Evolutionary conservation across 495 filamentous ascomycete species (phyloP), one percentile per base, ranked within the genome.

Genomic region (Coniosporium apollinis): DNA sequence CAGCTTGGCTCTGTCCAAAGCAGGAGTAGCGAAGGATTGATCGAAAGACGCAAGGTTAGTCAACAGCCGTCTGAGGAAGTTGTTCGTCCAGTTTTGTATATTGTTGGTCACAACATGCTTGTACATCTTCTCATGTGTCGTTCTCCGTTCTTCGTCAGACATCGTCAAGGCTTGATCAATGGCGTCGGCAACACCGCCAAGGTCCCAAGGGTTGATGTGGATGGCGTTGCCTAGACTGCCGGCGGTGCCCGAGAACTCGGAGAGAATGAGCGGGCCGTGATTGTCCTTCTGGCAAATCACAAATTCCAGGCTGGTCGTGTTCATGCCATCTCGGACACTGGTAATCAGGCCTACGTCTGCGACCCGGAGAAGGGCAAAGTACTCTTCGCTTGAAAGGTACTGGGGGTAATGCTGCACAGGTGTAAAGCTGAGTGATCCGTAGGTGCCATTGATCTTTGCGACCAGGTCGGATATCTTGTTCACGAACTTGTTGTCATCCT

Each of bases 201-300:
- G 62, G 45, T 93, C 82, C 79, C 85, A 93, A 2, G 86, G 86
- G 56, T 94, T 94, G 56, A 94, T 89, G 49, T 91, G 82, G 39
- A 93, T 79, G 16, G 86, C 86, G 48, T 75, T 76, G 33, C 67
- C 71, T 20, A 94, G 69, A 14, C 75, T 85, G 22, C 83, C 82
- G 28, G 86, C 85, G 0, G 86, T 92, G 43, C 86, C 86, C 22
- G 85, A 92, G 55, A 94, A 94, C 56, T 94, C 86, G 7, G 86
- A 94, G 5, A 94, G 66, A 41, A 94, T 93, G 25, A 94, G 61
- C 8, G 84, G 86, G 1, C 83, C 77, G 49, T 83, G 72, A 25
- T 73, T 74, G 33, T 80, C 74, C 45, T 79, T 76, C 55, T 94
- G 86, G 58, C 82, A 89, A 33, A 94, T 69, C 19, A 94, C 72